Base-by-base conservation (phyloP, 1,139 yeast genomes). In the Debaryomyces sp. region DNA sequence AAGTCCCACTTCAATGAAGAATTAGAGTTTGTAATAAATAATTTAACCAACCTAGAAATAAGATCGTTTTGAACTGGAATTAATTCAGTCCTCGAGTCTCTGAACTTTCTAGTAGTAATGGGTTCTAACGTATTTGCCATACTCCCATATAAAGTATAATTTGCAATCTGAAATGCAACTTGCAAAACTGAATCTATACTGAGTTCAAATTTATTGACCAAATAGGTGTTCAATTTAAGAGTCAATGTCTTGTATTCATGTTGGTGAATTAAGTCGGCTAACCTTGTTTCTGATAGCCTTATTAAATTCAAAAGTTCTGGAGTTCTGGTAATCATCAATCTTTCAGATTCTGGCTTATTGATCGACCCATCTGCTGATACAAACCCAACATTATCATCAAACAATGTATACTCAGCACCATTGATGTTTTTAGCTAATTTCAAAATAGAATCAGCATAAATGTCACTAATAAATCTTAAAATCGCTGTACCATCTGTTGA, bases 401-500 rank as follows among this genome's bases (percentile, higher is more conserved):
- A 85, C 47, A 85, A 67, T 8, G 89, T 82, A 58, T 85, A 85
- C 55, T 84, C 87, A n/a, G 80, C 71, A 5, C 88, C 89, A 63
- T 86, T 85, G 57, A 85, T 85, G 56, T 83, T 83, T 56, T 84
- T 78, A 5, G 92, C 92, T 50, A 87, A 71, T 62, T 89, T 80
- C 51, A 87, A 68, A 18, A 87, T 83, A 41, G 87, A 82, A 60
- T 87, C 95, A 0, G 94, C 85, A 61, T 84, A 87, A 32, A 84
- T 82, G 60, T 87, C 95, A 57, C 89, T 81, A 35, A 87, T 82
- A 58, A 85, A 87, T 50, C 95, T 70, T 53, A 87, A 68, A 12
- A 86, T 88, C 0, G 88, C 84, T 2, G 92, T 87, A 43, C 89
- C 87, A 64, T 87, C 94, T 78, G 87, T 85, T n/a, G 87, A 80